phyloP scores from a whole-genome alignment of 78 protist species.

The Dictyostelium intermedium region DNA sequence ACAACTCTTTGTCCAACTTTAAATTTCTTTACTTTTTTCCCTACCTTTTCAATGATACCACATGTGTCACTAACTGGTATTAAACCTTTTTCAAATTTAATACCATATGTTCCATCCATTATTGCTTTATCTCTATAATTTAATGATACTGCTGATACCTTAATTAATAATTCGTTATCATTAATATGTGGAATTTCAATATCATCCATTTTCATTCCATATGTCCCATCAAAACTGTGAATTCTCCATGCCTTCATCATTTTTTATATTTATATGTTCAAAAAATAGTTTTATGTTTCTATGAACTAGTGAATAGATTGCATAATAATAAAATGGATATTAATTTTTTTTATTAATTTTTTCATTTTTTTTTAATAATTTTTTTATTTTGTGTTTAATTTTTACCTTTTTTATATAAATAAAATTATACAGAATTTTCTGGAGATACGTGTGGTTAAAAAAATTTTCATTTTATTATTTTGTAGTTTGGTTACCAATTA shows the following conservation, averaged over 20 bases:
- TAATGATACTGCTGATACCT: background rate
- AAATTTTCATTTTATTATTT: no score
- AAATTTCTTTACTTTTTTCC: background rate
- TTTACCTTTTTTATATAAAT: no score
- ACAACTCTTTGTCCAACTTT: background rate
- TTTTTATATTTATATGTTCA: background rate
- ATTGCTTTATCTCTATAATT: background rate
- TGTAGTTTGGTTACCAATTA: no score
- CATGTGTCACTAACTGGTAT: background rate
- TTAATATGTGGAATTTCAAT: background rate
- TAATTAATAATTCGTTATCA: background rate
- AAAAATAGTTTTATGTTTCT: no score
- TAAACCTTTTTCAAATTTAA: background rate
- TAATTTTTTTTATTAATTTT: no score
- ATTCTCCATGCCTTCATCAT: background rate
- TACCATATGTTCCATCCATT: background rate
- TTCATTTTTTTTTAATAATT: no score
- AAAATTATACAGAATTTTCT: no score
- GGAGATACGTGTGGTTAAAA: no score
- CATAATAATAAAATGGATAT: no score
- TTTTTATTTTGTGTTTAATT: no score
- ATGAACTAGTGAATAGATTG: no score
- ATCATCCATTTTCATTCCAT: background rate
- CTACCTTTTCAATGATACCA: background rate
- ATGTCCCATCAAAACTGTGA: background rate